Evolutionary conservation across 768 basidiomycete genomes (phyloP).

Genomic region (Gloeophyllum trabeum): DNA sequence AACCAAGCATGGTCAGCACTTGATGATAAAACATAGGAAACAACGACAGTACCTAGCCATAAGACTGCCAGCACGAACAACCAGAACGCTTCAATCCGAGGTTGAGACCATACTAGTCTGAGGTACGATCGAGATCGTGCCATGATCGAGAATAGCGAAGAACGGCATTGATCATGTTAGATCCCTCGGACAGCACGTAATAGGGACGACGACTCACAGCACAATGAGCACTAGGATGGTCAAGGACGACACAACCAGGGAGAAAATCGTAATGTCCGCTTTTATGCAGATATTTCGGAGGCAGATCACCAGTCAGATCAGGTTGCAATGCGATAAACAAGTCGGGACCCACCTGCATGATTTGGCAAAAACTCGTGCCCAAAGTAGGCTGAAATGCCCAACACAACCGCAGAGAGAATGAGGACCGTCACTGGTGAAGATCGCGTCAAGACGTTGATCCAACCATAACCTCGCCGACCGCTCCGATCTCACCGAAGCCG

Average conservation of each 20-base stretch:
- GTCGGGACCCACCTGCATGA: conserved; percentile 49
- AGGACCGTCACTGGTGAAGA: conserved; percentile 22
- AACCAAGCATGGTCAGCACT: too few relatives aligned
- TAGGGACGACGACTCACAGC: too few relatives aligned
- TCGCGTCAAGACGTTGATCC: conserved; percentile 15
- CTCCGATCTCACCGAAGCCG: conserved; percentile 47
- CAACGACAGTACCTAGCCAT: conserved; percentile 49
- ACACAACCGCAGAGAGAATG: conserved; percentile 36
- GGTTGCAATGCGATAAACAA: too few relatives aligned
- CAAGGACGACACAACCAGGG: conserved; percentile 50
- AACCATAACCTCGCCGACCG: conserved; percentile 11
- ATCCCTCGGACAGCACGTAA: too few relatives aligned
- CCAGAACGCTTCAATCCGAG: conserved; percentile 44
- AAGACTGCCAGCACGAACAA: conserved; percentile 46
- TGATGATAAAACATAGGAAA: too few relatives aligned
- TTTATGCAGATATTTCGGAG: neutral
- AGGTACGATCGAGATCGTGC: too few relatives aligned
- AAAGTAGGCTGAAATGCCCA: conserved; percentile 62
- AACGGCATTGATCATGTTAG: too few relatives aligned
- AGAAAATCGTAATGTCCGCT: conserved; percentile 67
- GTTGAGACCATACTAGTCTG: conserved; percentile 64
- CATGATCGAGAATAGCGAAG: too few relatives aligned
- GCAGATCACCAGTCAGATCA: too few relatives aligned
- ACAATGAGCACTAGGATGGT: conserved; percentile 55
- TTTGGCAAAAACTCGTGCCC: conserved; percentile 55